Evolutionary conservation across 169 alveolate genomes (phyloP).

Genomic region (Babesia divergens): DNA sequence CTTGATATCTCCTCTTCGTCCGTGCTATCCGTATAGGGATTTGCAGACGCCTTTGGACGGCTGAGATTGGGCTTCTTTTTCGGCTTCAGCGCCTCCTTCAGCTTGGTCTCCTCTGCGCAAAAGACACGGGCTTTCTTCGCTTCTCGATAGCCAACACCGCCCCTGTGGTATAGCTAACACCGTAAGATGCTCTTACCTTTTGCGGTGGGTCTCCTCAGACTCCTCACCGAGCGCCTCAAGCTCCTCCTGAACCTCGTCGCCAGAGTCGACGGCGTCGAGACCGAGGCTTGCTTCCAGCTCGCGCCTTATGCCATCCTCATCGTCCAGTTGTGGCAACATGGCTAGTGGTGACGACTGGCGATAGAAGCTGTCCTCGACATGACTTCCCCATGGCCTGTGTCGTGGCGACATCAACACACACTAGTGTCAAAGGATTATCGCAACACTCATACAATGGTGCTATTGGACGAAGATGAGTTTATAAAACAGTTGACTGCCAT

Average conservation of each 20-base stretch:
- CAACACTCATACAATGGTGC: conserved; percentile 54
- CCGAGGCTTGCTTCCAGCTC: conserved; percentile 28
- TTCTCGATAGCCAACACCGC: not conserved
- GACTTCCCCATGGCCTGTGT: conserved; percentile 8
- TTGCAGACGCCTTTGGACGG: conserved; percentile 14
- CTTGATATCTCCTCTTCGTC: conserved; percentile 32
- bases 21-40: not conserved
- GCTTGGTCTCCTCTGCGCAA: conserved; percentile 41
- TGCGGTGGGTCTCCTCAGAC: not conserved
- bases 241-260: conserved; percentile 11
- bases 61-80: conserved; percentile 47
- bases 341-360: not conserved
- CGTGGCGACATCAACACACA: not conserved
- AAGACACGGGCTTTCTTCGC: conserved; percentile 34
- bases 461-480: conserved; percentile 61
- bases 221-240: conserved; percentile 8
- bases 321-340: conserved; percentile 16
- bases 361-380: not conserved
- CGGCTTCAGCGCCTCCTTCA: conserved; percentile 37
- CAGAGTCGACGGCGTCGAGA: conserved; percentile 2
- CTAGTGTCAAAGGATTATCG: not conserved
- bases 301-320: conserved; percentile 17
- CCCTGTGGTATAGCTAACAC: not conserved
- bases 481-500: conserved; percentile 62
- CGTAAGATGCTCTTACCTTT: not conserved